phyloP scores from a whole-genome alignment of 257 asterid species.

The Cinchona pubescens region DNA sequence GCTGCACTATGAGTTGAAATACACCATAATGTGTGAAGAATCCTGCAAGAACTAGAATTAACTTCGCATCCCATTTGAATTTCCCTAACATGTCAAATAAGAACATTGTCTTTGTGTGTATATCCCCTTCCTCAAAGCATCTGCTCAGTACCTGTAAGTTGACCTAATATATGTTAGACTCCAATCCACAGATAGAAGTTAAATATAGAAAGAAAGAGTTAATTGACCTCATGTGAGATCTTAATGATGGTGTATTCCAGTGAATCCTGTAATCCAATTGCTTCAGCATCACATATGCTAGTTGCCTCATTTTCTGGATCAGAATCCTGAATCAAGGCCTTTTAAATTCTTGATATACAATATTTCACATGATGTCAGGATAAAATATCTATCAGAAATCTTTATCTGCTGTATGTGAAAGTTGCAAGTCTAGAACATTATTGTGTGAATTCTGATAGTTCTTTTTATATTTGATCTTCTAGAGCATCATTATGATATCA shows the following conservation, averaged over 20 bases:
- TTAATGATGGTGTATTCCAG: slow-evolving; percentile 39
- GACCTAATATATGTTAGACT: slow-evolving; percentile 16
- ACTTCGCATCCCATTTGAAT: slow-evolving; percentile 67
- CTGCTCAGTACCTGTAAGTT: slow-evolving; percentile 37
- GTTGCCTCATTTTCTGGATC: slow-evolving; percentile 23
- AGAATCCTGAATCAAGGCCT: slow-evolving; percentile 37
- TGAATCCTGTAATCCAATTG: slow-evolving; percentile 37
- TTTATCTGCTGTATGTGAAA: neutral
- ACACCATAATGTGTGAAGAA: slow-evolving; percentile 40
- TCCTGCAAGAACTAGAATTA: slow-evolving; percentile 53
- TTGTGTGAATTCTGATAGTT: neutral
- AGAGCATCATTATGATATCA: neutral
- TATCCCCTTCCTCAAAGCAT: slow-evolving; percentile 33
- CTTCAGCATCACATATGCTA: slow-evolving; percentile 24
- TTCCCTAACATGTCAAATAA: slow-evolving; percentile 52
- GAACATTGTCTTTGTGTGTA: slow-evolving; percentile 46
- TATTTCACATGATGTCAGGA: neutral
- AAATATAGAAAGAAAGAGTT: neutral
- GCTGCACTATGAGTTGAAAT: slow-evolving; percentile 50
- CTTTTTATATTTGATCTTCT: neutral
- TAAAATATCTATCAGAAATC: neutral
- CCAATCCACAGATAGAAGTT: neutral
- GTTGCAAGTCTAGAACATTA: neutral
- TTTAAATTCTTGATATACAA: neutral
- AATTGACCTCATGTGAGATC: slow-evolving; percentile 61